A percentile compares a stretch with the other conserved stretches of the same genome.
phyloP scores from a whole-genome alignment of 164 flowering plant species.

The Brasenia schreberi region DNA sequence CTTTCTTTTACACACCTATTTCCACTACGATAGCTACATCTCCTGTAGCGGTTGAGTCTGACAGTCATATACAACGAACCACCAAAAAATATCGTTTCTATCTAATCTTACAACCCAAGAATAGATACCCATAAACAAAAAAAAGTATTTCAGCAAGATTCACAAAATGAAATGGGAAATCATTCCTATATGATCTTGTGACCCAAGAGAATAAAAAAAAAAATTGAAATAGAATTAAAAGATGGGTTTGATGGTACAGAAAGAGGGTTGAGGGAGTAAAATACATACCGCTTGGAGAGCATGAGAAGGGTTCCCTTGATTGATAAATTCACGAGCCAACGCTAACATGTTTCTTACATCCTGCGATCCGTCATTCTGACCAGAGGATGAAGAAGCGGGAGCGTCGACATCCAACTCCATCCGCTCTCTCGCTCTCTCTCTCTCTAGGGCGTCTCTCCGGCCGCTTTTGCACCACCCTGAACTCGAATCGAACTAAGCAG shows the following conservation, averaged over 20 bases:
- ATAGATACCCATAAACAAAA: no score
- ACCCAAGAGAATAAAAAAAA: neutral
- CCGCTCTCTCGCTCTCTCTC: neutral
- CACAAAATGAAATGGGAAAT: neutral
- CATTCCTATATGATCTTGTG: neutral
- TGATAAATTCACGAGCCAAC: slow-evolving; percentile 9
- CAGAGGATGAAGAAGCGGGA: neutral
- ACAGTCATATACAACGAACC: no score
- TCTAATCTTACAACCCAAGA: no score
- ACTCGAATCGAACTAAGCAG: no score
- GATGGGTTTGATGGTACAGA: no score
- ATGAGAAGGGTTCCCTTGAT: slow-evolving; percentile 9
- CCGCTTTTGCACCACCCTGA: no score
- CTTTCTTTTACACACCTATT: no score
- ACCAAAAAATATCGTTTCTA: no score
- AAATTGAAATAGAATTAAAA: no score
- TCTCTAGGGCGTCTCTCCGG: neutral
- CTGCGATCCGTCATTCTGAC: neutral
- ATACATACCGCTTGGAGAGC: slow-evolving; percentile 10
- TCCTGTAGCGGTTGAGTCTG: no score
- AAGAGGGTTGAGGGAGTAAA: no score
- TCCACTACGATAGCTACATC: no score
- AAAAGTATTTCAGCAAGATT: neutral
- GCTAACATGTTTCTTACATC: slow-evolving; percentile 4
- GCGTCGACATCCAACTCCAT: neutral